phyloP scores from a whole-genome alignment of 176 grass and related monocot species.

The Phyllostachys edulis region DNA sequence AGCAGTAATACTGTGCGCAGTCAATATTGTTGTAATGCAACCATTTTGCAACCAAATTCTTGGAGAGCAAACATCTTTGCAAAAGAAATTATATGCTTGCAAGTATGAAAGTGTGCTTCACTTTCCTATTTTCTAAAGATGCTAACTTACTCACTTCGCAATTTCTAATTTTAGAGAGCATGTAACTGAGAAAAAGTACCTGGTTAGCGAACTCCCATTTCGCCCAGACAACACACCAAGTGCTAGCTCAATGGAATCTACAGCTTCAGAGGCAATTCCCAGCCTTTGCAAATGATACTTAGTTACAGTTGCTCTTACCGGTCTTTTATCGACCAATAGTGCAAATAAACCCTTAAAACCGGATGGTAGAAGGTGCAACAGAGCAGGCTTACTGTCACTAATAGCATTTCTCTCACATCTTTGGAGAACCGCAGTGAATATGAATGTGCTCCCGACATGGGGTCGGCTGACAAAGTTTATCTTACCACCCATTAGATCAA shows the following conservation, averaged over 20 bases:
- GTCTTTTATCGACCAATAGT: conserved; percentile 77
- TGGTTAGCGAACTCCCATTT: conserved; percentile 56
- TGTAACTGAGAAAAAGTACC: conserved; percentile 41
- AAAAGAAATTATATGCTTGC: background rate
- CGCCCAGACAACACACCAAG: conserved; percentile 48
- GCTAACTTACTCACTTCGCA: background rate
- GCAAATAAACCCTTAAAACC: conserved; percentile 69
- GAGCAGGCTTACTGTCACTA: conserved; percentile 55
- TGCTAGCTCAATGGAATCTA: conserved; percentile 45
- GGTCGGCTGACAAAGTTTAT: conserved; percentile 87
- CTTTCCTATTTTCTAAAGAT: conserved; percentile 10
- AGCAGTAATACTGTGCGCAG: background rate
- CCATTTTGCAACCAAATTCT: conserved; percentile 18
- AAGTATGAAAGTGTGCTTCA: background rate
- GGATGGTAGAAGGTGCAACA: conserved; percentile 62
- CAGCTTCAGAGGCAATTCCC: conserved; percentile 62
- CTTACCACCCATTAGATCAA: conserved; percentile 82
- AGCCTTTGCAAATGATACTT: conserved; percentile 92
- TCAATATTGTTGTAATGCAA: conserved; percentile 2
- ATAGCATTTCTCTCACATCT: conserved; percentile 43
- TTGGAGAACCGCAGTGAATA: conserved; percentile 68
- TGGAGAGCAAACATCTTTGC: background rate
- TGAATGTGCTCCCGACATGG: conserved; percentile 85
- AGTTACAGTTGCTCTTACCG: conserved; percentile 78
- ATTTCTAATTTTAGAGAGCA: conserved; percentile 30